A percentile compares a stretch with the other conserved stretches of the same genome.
Evolutionary conservation across 75 land plant genomes (phyloP).

Genomic region (Pseudotsuga menziesii): DNA sequence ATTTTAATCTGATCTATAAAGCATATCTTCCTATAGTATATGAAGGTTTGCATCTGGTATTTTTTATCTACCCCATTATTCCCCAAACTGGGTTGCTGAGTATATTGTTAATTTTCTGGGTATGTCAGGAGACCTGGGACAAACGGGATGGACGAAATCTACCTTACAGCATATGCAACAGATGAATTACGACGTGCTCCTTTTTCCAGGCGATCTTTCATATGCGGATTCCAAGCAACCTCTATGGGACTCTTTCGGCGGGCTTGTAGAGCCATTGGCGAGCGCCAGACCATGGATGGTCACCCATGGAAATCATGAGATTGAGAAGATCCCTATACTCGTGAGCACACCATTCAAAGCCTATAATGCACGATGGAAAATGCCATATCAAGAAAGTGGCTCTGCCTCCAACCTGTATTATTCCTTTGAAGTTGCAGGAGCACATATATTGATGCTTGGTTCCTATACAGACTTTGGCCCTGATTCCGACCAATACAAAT

Average conservation of each 20-base stretch:
- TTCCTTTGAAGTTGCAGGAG: slow-evolving; percentile 78
- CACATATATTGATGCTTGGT: slow-evolving; percentile 83
- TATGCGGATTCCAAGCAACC: slow-evolving; percentile 75
- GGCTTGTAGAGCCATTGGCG: slow-evolving; percentile 70
- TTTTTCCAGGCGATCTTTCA: slow-evolving; percentile 82
- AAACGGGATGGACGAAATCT: slow-evolving; percentile 67
- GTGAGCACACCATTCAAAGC: slow-evolving; percentile 35
- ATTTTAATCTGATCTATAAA: too few relatives aligned
- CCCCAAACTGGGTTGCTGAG: too few relatives aligned
- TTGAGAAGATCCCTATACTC: slow-evolving; percentile 53
- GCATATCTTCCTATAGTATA: too few relatives aligned
- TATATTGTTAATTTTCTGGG: too few relatives aligned
- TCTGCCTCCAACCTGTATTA: slow-evolving; percentile 79
- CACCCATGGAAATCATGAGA: slow-evolving; percentile 86
- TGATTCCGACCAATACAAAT: slow-evolving; percentile 62
- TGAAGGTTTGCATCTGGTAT: too few relatives aligned
- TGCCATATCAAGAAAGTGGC: slow-evolving; percentile 66
- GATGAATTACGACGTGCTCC: slow-evolving; percentile 54
- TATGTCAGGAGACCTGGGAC: slow-evolving; percentile 81
- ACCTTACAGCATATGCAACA: slow-evolving; percentile 60
- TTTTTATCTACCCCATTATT: too few relatives aligned
- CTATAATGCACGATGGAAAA: slow-evolving; percentile 80
- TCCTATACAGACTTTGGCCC: slow-evolving; percentile 68
- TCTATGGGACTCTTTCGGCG: slow-evolving; percentile 81
- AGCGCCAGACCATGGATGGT: slow-evolving; percentile 90